These are phyloP conservation scores for Pseudozyma sp. DNA, from an alignment of 1,284 basidiomycete species.

Conservation along the genomic window DNA sequence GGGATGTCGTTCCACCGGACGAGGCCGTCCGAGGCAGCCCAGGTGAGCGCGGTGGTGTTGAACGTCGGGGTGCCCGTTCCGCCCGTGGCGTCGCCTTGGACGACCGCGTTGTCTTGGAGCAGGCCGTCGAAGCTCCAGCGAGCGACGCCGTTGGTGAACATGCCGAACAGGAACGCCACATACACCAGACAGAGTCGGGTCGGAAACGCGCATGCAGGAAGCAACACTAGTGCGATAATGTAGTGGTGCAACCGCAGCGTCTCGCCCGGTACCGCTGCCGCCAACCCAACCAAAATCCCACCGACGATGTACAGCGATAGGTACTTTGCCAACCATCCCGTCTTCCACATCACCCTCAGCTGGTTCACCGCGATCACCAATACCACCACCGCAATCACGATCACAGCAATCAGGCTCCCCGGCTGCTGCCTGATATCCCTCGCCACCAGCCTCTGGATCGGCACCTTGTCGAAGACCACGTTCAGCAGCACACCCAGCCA, in stretches of 20 bases:
- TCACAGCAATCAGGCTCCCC: conserved; percentile 79
- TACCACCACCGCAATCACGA: conserved; percentile 77
- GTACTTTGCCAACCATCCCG: conserved; percentile 83
- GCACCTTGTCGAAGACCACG: conserved; percentile 63
- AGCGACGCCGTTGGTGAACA: conserved; percentile 73
- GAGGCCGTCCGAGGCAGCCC: conserved; percentile 11
- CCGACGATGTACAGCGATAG: conserved; percentile 71
- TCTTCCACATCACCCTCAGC: conserved; percentile 82
- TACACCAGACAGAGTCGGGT: conserved; percentile 82
- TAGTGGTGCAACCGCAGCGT: conserved; percentile 72
- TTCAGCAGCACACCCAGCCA: conserved; percentile 76
- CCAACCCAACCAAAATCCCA: conserved; percentile 76
- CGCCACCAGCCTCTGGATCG: conserved; percentile 74
- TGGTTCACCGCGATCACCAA: conserved; percentile 75
- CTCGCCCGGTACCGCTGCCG: conserved; percentile 76
- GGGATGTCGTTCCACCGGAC: conserved; percentile 76
- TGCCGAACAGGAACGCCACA: conserved; percentile 82
- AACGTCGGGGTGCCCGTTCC: conserved; percentile 80
- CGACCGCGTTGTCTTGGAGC: conserved; percentile 80
- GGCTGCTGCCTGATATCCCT: conserved; percentile 78
- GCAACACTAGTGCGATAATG: conserved; percentile 78
- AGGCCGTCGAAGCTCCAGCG: conserved; percentile 77
- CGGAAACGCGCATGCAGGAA: conserved; percentile 83
- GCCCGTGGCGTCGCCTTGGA: conserved; percentile 79
- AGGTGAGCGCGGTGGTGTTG: conserved; percentile 63